Evolutionary conservation across 441 rosid genomes (phyloP).

Genomic region (Gossypium schwendimanii): DNA sequence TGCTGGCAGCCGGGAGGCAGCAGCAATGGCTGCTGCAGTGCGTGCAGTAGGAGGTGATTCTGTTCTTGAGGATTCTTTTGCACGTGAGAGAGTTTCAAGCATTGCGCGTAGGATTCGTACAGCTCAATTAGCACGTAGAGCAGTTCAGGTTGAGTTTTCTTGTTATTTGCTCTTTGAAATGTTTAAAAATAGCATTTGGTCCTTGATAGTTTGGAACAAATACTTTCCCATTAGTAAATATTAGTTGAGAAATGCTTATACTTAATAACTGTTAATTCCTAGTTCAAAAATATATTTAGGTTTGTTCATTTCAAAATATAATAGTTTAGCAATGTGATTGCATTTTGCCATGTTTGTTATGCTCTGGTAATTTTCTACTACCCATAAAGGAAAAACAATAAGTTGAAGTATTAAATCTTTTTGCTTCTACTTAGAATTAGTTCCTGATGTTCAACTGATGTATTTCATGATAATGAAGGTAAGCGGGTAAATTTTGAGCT

Average conservation of each 20-base stretch:
- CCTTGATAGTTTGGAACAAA: neutral
- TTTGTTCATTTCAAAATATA: neutral
- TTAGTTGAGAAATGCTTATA: neutral
- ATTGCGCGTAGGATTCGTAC: slow-evolving; percentile 94
- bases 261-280: neutral
- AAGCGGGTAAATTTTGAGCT: neutral
- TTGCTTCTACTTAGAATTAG: neutral
- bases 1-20: slow-evolving; percentile 99
- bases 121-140: slow-evolving; percentile 88
- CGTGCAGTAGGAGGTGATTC: slow-evolving; percentile 99
- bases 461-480: neutral
- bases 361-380: neutral
- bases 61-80: slow-evolving; percentile 98
- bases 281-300: neutral
- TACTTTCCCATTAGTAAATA: neutral
- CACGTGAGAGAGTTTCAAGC: slow-evolving; percentile 96
- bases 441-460: neutral
- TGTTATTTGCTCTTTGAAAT: neutral
- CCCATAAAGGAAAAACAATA: neutral
- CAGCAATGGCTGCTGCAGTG: slow-evolving; percentile 99
- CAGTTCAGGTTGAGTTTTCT: slow-evolving; percentile 60
- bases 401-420: neutral
- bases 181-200: neutral
- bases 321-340: neutral
- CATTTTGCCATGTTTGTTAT: neutral